Conservation (phyloP, 1,284 basidiomycete species). For the Pholiota adiposa region DNA sequence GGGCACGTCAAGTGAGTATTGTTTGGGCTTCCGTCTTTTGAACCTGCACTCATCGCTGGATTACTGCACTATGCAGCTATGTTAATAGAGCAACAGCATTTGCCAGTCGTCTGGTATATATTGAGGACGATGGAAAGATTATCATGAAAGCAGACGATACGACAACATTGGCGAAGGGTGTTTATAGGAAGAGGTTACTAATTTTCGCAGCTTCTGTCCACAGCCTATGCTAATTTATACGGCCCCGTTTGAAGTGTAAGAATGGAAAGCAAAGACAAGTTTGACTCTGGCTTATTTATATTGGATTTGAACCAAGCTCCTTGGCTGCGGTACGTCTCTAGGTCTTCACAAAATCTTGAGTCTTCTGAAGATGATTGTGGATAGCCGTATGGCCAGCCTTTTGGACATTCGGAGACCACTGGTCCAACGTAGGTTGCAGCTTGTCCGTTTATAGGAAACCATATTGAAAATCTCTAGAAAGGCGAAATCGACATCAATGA, state of each 20-base stretch:
- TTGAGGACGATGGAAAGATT: constrained; percentile 59
- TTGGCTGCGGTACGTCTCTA: constrained; percentile 63
- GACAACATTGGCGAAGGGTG: constrained; percentile 52
- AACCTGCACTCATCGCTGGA: background rate
- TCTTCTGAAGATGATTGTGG: background rate
- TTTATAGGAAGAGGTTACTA: constrained; percentile 59
- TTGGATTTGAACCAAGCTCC: constrained; percentile 70
- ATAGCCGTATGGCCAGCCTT: constrained; percentile 71
- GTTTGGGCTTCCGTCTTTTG: background rate
- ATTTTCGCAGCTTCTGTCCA: too few species aligned
- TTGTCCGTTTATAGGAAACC: too few species aligned
- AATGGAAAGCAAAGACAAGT: constrained; percentile 56
- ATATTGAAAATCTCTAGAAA: constrained; percentile 47
- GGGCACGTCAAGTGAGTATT: constrained; percentile 63
- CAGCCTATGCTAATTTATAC: too few species aligned
- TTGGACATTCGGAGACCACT: constrained; percentile 56
- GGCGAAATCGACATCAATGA: constrained; percentile 86
- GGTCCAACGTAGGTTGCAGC: constrained; percentile 66
- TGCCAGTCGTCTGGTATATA: constrained; percentile 37
- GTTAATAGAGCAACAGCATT: constrained; percentile 26
- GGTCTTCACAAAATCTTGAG: background rate
- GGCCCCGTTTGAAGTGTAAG: constrained; percentile 57
- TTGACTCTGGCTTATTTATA: constrained; percentile 72
- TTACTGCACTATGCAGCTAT: constrained; percentile 25
- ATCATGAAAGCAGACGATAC: constrained; percentile 78